These are phyloP conservation scores for Diutina ranongensis DNA, from an alignment of 1,139 yeast genomes.

Conservation along the genomic window DNA sequence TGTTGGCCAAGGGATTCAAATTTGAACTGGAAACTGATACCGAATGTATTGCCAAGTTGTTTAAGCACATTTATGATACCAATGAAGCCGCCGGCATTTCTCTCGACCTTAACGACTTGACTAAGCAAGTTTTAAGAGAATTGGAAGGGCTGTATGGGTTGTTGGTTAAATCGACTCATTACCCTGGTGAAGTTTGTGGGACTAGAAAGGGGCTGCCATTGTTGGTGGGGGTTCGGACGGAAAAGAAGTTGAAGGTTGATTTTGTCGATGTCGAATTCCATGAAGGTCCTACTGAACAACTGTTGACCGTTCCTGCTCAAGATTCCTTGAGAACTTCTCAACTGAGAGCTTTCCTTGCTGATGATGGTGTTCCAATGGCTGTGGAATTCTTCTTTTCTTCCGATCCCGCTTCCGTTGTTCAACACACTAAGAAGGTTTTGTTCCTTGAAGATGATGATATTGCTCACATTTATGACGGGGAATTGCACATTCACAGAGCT, in stretches of 20 bases:
- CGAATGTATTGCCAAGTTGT: slow-evolving; percentile 92
- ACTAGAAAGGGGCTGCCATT: slow-evolving; percentile 98
- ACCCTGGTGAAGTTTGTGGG: slow-evolving; percentile 93
- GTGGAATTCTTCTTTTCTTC: slow-evolving; percentile 94
- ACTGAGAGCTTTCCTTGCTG: slow-evolving; percentile 84
- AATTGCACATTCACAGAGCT: slow-evolving; percentile 95
- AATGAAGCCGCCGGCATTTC: slow-evolving; percentile 56
- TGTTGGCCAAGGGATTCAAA: slow-evolving; percentile 63
- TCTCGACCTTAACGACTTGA: slow-evolving; percentile 81
- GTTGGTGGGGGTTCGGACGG: slow-evolving; percentile 94
- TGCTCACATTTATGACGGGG: slow-evolving; percentile 97
- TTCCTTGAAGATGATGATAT: slow-evolving; percentile 97
- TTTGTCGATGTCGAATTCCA: slow-evolving; percentile 98
- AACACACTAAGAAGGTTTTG: slow-evolving; percentile 93
- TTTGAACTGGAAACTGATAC: slow-evolving; percentile 96
- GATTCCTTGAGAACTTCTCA: slow-evolving; percentile 72
- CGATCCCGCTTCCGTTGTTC: slow-evolving; percentile 96
- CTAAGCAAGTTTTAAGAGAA: slow-evolving; percentile 86
- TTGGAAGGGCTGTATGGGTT: slow-evolving; percentile 97
- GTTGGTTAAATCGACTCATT: slow-evolving; percentile 81
- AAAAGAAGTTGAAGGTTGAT: slow-evolving; percentile 89
- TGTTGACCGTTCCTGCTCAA: slow-evolving; percentile 26
- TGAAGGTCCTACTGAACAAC: slow-evolving; percentile 22
- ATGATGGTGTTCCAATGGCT: slow-evolving; percentile 88
- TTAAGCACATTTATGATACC: slow-evolving; percentile 81